Base-by-base conservation (phyloP, 306 rosid species). In the apple (Malus domestica) region DNA sequence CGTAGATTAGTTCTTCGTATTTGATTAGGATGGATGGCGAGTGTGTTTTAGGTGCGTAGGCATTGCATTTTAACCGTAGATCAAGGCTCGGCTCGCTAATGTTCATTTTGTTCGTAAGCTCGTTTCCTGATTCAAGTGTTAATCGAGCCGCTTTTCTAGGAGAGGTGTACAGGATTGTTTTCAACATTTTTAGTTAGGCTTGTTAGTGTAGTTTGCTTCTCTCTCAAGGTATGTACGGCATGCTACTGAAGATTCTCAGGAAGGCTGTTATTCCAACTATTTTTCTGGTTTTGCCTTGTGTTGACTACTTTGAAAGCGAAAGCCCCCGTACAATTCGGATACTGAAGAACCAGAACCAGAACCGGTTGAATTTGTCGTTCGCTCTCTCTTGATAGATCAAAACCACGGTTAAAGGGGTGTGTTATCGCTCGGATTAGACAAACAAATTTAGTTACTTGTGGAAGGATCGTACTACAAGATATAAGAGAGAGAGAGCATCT, bases 11-110 rank as follows among this genome's bases (percentile, higher is more conserved):
- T 62, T 22, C 9, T 22, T 68, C 15, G 20, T n/a, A n/a, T 61
- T 61, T 68, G 62, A 67, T 18, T 51, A 69, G 61, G 77, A 18
- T 12, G 30, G 69, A 60, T 25, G 11, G 15, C 51, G 35, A 55
- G 55, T 76, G 38, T 66, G 54, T 70, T 46, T 29, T 52, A 59
- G 68, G 15, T 73, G 71, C 70, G 70, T 73, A 62, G 76, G 79
- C 32, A 4, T 45, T 68, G 71, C 62, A 2, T 49, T 73, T 70
- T 74, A 69, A 71, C 80, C 64, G 19, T 78, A 76, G 80, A 45
- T 18, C 20, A 27, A 16, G 58, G 32, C 8, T 27, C 16, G 6
- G 13, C 16, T 29, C 61, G 4, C 61, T 29, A 30, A 45, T 74
- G 25, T 45, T 13, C 61, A 63, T 74, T 74, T 67, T 11, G 68